phyloP scores from a whole-genome alignment of 2,329 filamentous ascomycete species.

The Arthrobotrys conoides region DNA sequence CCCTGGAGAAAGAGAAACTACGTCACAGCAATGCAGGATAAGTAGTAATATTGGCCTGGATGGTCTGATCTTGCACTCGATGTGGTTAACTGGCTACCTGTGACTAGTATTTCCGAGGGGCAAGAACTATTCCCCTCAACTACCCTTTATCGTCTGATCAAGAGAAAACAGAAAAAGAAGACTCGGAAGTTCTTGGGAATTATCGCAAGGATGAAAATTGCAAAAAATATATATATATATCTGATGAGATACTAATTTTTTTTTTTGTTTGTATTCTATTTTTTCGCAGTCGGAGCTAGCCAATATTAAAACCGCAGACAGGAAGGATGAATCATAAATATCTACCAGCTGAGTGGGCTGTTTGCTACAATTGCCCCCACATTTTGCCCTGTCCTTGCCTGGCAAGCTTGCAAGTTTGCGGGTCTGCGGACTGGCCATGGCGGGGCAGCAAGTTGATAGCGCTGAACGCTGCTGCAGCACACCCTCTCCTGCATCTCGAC shows the following conservation, averaged over 20 bases:
- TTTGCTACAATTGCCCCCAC: slow-evolving; percentile 9
- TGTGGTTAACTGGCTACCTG: slow-evolving; percentile 47
- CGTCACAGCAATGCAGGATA: slow-evolving; percentile 20
- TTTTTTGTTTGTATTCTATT: too few species aligned
- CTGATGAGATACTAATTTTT: background rate
- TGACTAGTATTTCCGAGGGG: slow-evolving; percentile 26
- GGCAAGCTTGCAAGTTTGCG: background rate
- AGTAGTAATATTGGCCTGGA: background rate
- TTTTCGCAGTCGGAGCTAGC: slow-evolving; percentile 3
- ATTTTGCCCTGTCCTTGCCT: background rate
- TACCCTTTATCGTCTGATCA: background rate
- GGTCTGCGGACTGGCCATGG: slow-evolving; percentile 1
- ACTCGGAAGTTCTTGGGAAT: too few species aligned
- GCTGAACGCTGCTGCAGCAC: slow-evolving; percentile 15
- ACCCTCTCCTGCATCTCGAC: slow-evolving; percentile 47
- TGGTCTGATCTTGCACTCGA: slow-evolving; percentile 42
- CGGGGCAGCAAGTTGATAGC: slow-evolving; percentile 13
- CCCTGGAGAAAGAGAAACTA: slow-evolving; percentile 6
- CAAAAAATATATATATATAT: too few species aligned
- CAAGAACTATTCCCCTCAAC: background rate
- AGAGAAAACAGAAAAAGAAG: background rate
- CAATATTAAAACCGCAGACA: background rate
- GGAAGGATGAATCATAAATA: slow-evolving; percentile 10
- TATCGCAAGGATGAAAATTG: too few species aligned
- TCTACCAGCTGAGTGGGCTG: background rate